Conservation (phyloP, 2,329 filamentous ascomycete genomes). For the Diaporthe capsici region DNA sequence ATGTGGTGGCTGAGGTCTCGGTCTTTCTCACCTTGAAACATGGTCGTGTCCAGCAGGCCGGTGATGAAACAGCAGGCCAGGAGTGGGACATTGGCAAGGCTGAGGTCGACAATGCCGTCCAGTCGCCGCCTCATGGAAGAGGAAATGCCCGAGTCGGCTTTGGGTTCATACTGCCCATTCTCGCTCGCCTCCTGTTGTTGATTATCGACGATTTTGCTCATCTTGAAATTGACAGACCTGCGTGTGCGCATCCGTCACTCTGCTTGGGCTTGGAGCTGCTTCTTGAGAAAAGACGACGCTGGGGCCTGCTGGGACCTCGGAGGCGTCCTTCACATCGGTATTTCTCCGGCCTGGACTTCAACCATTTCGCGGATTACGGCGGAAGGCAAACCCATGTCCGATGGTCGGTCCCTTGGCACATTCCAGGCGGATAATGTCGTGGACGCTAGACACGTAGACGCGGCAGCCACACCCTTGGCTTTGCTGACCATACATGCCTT, state of each 20-base stretch:
- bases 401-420: slow-evolving; percentile 15
- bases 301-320: neutral
- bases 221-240: neutral
- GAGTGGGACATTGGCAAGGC: slow-evolving; percentile 40
- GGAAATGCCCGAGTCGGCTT: neutral
- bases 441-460: slow-evolving; percentile 23
- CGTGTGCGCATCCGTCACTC: neutral
- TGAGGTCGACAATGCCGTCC: slow-evolving; percentile 31
- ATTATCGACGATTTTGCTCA: neutral
- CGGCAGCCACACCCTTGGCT: slow-evolving; percentile 22
- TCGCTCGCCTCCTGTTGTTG: neutral
- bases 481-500: slow-evolving; percentile 13
- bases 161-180: neutral
- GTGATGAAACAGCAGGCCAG: slow-evolving; percentile 43
- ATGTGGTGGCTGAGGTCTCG: neutral
- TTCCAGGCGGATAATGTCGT: slow-evolving; percentile 23
- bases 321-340: neutral
- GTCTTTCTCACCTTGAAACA: slow-evolving; percentile 43
- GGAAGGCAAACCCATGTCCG: neutral
- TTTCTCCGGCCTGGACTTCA: neutral
- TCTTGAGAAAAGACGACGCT: neutral
- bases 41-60: slow-evolving; percentile 43
- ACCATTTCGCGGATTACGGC: neutral
- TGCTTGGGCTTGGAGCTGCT: neutral
- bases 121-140: neutral